Conservation (phyloP, 2,329 filamentous ascomycete species). For the Colletotrichum sp. region DNA sequence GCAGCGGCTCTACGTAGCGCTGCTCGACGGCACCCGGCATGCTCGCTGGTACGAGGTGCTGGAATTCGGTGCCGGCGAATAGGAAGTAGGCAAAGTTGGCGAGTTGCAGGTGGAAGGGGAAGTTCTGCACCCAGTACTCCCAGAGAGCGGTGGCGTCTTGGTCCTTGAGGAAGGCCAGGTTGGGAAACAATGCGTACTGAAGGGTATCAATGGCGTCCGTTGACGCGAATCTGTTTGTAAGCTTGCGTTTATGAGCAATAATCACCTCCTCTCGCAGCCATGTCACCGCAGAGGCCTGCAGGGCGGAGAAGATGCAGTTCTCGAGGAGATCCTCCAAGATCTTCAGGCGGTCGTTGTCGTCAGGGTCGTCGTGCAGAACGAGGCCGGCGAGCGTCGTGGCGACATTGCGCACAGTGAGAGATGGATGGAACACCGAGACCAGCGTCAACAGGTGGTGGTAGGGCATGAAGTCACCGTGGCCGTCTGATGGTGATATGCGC, state of each 20-base stretch:
- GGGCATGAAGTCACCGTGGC: conserved; percentile 55
- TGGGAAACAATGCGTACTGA: conserved; percentile 67
- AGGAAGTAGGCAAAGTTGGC: conserved; percentile 66
- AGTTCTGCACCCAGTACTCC: conserved; percentile 55
- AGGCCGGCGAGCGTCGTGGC: conserved; percentile 57
- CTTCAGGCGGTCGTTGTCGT: conserved; percentile 61
- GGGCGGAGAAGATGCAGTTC: conserved; percentile 66
- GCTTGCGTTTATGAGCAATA: conserved; percentile 40
- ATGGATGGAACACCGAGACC: conserved; percentile 61
- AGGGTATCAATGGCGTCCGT: conserved; percentile 62
- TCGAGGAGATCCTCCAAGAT: conserved; percentile 71
- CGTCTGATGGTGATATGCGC: conserved; percentile 39
- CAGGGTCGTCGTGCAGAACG: conserved; percentile 63
- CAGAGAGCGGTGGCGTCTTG: conserved; percentile 46
- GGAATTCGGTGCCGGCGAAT: conserved; percentile 51
- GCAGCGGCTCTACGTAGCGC: conserved; percentile 61
- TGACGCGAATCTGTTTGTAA: conserved; percentile 48
- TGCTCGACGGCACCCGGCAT: conserved; percentile 64
- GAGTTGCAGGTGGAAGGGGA: conserved; percentile 62
- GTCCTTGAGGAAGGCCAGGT: conserved; percentile 52
- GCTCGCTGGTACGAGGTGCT: conserved; percentile 56
- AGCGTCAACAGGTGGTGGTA: conserved; percentile 66
- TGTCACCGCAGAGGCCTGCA: conserved; percentile 67
- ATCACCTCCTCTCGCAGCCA: conserved; percentile 71
- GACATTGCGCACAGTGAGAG: conserved; percentile 58